Conservation (phyloP, 2,329 filamentous ascomycete genomes). For the Aureobasidium pullulans region DNA sequence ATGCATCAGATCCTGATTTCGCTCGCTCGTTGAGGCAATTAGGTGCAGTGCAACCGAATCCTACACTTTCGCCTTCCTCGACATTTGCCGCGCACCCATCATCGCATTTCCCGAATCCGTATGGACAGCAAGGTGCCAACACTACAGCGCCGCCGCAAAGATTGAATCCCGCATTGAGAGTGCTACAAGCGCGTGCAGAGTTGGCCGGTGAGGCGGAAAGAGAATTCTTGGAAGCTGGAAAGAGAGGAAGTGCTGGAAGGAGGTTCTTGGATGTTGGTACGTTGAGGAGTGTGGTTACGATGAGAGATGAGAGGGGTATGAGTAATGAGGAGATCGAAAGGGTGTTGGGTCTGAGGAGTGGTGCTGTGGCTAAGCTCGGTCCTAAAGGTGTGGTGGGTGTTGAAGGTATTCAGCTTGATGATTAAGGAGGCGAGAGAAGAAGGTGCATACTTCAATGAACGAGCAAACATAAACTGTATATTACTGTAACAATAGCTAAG, state of each 20-base stretch:
- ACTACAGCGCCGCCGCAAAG: slow-evolving; percentile 25
- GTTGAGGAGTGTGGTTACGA: slow-evolving; percentile 29
- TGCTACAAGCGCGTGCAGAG: slow-evolving; percentile 45
- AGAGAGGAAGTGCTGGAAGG: slow-evolving; percentile 34
- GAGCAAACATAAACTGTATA: slow-evolving; percentile 4
- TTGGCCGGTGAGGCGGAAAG: slow-evolving; percentile 46
- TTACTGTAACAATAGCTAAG: slow-evolving; percentile 2
- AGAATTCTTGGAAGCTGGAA: slow-evolving; percentile 42
- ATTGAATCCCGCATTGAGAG: slow-evolving; percentile 48
- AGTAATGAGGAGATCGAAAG: slow-evolving; percentile 26
- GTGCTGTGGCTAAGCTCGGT: slow-evolving; percentile 27
- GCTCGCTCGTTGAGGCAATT: slow-evolving; percentile 70
- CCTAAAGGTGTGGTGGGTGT: slow-evolving; percentile 24
- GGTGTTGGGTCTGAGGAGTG: slow-evolving; percentile 27
- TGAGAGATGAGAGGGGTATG: slow-evolving; percentile 25
- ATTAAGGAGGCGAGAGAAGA: neutral
- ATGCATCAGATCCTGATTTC: slow-evolving; percentile 57
- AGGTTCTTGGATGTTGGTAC: slow-evolving; percentile 39
- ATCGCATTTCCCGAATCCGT: slow-evolving; percentile 23
- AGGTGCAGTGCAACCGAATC: slow-evolving; percentile 51
- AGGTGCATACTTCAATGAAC: neutral
- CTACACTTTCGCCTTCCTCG: slow-evolving; percentile 49
- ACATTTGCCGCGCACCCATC: slow-evolving; percentile 37
- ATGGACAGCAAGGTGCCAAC: neutral
- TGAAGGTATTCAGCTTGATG: neutral